A percentile compares a stretch with the other conserved stretches of the same genome.
Conservation (phyloP, 2,329 filamentous ascomycete species). For the Arthrobotrys conoides region DNA sequence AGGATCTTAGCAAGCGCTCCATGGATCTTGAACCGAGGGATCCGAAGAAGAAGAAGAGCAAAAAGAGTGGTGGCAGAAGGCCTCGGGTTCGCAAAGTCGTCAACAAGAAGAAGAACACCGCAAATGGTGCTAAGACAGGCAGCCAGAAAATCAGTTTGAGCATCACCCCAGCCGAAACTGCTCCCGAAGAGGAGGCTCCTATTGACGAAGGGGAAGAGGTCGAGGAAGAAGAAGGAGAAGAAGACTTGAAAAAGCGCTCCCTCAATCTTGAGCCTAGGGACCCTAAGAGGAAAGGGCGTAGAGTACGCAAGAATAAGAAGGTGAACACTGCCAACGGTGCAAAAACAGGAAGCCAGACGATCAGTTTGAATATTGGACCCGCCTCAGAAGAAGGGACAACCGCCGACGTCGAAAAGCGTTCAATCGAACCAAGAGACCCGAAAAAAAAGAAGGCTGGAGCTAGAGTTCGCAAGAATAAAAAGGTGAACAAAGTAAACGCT, state of each 20-base stretch:
- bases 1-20: neutral
- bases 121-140: constrained; percentile 3
- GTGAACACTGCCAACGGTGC: neutral
- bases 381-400: neutral
- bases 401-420: constrained; percentile 1
- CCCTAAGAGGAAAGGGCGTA: neutral
- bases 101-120: constrained; percentile 10
- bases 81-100: neutral
- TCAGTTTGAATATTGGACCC: constrained; percentile 9
- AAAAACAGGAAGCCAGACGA: constrained; percentile 8
- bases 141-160: constrained; percentile 5
- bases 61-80: constrained; percentile 1
- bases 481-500: constrained; percentile 14
- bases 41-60: constrained; percentile 10
- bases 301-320: constrained; percentile 9
- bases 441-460: constrained; percentile 3
- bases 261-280: neutral
- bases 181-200: neutral
- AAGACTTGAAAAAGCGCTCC: constrained; percentile 5
- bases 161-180: constrained; percentile 2
- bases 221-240: neutral
- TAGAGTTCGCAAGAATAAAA: constrained; percentile 13
- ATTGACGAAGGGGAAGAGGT: neutral
- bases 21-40: neutral
- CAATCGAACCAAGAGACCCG: constrained; percentile 1